Percentiles rank a stretch among this genome's conserved stretches.
Evolutionary conservation across 257 asterid genomes (phyloP).

Genomic region (Phtheirospermum japonicum): DNA sequence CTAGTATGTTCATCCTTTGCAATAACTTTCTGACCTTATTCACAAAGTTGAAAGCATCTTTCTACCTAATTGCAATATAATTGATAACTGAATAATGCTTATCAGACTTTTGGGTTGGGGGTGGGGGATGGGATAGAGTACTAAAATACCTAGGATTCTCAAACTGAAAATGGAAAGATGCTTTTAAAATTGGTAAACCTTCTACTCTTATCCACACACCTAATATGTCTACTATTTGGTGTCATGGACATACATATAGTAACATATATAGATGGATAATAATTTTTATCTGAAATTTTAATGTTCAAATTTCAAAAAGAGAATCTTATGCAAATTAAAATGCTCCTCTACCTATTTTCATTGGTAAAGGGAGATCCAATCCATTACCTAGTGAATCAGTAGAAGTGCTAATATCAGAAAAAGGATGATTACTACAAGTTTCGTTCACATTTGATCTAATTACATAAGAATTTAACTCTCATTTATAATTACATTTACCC

Average conservation of each 20-base stretch:
- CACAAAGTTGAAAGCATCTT: conserved; percentile 28
- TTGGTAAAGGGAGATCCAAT: no score
- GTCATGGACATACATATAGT: neutral
- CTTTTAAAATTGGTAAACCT: no score
- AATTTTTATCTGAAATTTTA: neutral
- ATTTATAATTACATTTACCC: no score
- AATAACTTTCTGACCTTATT: conserved; percentile 13
- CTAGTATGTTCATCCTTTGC: neutral
- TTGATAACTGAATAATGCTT: neutral
- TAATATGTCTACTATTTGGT: conserved; percentile 15
- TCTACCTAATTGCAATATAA: conserved; percentile 9
- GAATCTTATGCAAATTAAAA: neutral
- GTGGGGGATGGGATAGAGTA: conserved; percentile 20
- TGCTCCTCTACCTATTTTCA: no score
- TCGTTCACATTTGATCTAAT: no score
- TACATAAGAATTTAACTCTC: no score
- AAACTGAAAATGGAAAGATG: conserved; percentile 21
- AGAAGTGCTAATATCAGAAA: no score
- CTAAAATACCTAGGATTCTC: conserved; percentile 40
- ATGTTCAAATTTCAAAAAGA: neutral
- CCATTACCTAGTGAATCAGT: no score
- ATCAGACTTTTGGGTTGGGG: no score
- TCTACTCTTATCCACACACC: conserved; percentile 19
- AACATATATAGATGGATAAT: neutral
- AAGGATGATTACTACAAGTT: no score